Evolutionary conservation across 2,329 filamentous ascomycete species (phyloP).

Genomic region (Penicillium sp.): DNA sequence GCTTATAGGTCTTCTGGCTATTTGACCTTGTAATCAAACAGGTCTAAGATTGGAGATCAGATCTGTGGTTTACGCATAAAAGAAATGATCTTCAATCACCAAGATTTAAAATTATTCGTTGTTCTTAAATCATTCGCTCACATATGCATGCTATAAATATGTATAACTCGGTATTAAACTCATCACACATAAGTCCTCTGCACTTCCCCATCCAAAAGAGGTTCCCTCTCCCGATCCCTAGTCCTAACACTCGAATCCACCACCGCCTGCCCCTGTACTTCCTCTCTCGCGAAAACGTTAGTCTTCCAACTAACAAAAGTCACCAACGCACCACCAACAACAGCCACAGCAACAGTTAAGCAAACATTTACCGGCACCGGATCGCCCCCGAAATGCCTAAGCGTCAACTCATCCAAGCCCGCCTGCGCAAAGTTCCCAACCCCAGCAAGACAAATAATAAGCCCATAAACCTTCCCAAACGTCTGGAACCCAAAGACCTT

Average conservation of each 20-base stretch:
- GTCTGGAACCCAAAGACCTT: conserved; percentile 92
- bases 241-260: background rate
- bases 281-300: conserved; percentile 21
- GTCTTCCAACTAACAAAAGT: conserved; percentile 61
- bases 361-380: conserved; percentile 76
- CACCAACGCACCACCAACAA: conserved; percentile 66
- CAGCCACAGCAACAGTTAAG: conserved; percentile 60
- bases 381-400: conserved; percentile 68
- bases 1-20: background rate
- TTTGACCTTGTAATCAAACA: background rate
- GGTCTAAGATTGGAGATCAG: background rate
- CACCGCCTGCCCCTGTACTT: background rate
- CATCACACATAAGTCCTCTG: conserved; percentile 5
- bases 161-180: background rate
- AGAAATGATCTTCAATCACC: background rate
- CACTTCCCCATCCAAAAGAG: conserved; percentile 7
- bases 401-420: conserved; percentile 74
- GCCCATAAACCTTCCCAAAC: conserved; percentile 90
- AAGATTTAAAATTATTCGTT: no score
- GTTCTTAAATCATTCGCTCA: background rate
- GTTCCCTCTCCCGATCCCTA: conserved; percentile 11
- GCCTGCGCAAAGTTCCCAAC: conserved; percentile 82
- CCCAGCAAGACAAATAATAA: conserved; percentile 83
- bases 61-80: background rate
- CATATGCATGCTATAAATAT: background rate